Conservation (phyloP, 148 eudicot genomes). For the Rheum nobile region DNA sequence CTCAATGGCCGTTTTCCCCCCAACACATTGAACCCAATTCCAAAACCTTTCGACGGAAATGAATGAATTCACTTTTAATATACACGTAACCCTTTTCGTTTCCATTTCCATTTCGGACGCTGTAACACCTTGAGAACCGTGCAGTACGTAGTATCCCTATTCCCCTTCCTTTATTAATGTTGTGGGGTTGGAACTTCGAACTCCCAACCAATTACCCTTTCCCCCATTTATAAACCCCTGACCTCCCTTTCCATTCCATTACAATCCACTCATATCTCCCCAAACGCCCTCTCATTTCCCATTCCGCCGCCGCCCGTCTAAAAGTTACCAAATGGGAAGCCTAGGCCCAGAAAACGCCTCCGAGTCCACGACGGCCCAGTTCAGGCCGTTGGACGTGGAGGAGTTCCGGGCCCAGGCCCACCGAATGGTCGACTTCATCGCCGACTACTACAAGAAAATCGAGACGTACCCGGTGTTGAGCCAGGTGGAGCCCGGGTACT, state of each 20-base stretch:
- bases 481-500: slow-evolving; percentile 35
- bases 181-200: background rate
- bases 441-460: slow-evolving; percentile 39
- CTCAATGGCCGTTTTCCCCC: too few relatives aligned
- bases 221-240: background rate
- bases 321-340: background rate
- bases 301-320: background rate
- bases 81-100: too few relatives aligned
- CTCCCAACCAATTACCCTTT: background rate
- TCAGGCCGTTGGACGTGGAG: slow-evolving; percentile 30
- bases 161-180: background rate
- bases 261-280: background rate
- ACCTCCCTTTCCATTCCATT: background rate
- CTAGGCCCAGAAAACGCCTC: slow-evolving; percentile 8
- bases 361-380: background rate
- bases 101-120: too few relatives aligned
- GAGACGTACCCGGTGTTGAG: slow-evolving; percentile 35
- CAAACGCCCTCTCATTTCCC: background rate
- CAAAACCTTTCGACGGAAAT: too few relatives aligned
- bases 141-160: too few relatives aligned
- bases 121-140: background rate
- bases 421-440: slow-evolving; percentile 31
- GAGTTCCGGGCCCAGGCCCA: slow-evolving; percentile 29
- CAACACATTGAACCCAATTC: too few relatives aligned
- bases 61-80: too few relatives aligned